These are phyloP conservation scores for Coemansia sp. DNA, from an alignment of 192 early-diverging fungal species.

Conservation along the genomic window DNA sequence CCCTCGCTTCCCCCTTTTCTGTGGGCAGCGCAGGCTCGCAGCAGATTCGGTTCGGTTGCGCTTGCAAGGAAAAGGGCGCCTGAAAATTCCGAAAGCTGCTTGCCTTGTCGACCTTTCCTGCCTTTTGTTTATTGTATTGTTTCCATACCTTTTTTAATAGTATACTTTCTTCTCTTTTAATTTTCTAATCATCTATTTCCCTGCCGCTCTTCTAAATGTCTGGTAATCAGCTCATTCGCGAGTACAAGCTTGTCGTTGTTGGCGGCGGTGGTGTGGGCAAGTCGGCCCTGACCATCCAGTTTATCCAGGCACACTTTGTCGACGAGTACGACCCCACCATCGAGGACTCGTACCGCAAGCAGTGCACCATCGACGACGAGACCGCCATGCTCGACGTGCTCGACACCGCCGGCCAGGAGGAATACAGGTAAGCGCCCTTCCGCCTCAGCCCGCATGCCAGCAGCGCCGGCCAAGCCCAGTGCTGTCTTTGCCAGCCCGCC, in stretches of 20 bases:
- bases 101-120: background rate
- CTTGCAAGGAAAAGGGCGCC: too few species aligned
- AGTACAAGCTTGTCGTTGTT: slow-evolving; percentile 79
- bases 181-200: background rate
- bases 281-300: slow-evolving; percentile 79
- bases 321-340: slow-evolving; percentile 97
- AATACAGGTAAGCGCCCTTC: slow-evolving; percentile 76
- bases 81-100: background rate
- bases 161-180: slow-evolving; percentile 5
- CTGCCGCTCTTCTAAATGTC: slow-evolving; percentile 27
- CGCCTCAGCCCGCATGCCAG: too few species aligned
- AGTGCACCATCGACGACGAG: slow-evolving; percentile 87
- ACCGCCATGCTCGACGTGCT: slow-evolving; percentile 88
- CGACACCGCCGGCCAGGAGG: slow-evolving; percentile 95
- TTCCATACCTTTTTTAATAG: background rate
- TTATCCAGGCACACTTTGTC: slow-evolving; percentile 78
- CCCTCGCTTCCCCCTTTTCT: too few species aligned
- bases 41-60: too few species aligned
- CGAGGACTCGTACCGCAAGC: slow-evolving; percentile 98
- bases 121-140: background rate
- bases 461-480: background rate
- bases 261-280: slow-evolving; percentile 84
- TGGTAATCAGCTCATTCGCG: slow-evolving; percentile 50
- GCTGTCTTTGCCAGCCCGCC: background rate
- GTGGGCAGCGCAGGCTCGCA: too few species aligned